phyloP scores from a whole-genome alignment of 106 monocot species.

The Apostasia ramifera region DNA sequence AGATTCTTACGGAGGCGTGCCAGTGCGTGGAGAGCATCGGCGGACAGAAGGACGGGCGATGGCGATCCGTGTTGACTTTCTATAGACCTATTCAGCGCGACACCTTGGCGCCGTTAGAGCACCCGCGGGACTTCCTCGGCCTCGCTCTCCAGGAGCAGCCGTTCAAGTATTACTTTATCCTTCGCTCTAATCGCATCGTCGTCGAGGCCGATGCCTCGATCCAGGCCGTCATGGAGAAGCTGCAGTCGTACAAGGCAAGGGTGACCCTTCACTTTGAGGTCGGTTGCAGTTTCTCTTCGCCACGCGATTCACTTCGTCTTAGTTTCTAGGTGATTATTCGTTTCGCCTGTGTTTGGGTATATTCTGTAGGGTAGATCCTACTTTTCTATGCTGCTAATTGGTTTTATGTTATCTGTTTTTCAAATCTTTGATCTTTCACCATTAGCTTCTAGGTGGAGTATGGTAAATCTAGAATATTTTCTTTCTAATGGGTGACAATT shows the following conservation, averaged over 20 bases:
- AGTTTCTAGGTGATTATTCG: not conserved
- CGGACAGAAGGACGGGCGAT: constrained; percentile 63
- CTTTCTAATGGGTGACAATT: too few species aligned
- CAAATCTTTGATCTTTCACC: too few species aligned
- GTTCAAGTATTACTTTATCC: constrained; percentile 60
- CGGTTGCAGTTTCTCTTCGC: not conserved
- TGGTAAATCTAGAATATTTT: too few species aligned
- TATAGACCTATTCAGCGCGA: constrained; percentile 76
- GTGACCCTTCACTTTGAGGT: constrained; percentile 87
- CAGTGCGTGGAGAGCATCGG: constrained; percentile 60
- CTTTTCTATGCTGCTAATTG: not conserved
- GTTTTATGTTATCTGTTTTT: not conserved
- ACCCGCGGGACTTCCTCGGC: constrained; percentile 62
- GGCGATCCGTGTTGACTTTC: constrained; percentile 69
- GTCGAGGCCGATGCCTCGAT: constrained; percentile 64
- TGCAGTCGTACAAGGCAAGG: constrained; percentile 88
- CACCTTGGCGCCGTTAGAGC: constrained; percentile 11
- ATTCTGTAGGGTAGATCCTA: not conserved
- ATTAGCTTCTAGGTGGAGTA: too few species aligned
- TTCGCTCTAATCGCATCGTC: constrained; percentile 46
- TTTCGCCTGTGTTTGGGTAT: not conserved
- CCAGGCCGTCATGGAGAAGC: constrained; percentile 82
- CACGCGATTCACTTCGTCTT: not conserved
- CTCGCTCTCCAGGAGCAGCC: constrained; percentile 69
- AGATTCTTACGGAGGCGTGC: constrained; percentile 74